Evolutionary conservation across 2,329 filamentous ascomycete species (phyloP).

Genomic region (Madurella mycetomatis): DNA sequence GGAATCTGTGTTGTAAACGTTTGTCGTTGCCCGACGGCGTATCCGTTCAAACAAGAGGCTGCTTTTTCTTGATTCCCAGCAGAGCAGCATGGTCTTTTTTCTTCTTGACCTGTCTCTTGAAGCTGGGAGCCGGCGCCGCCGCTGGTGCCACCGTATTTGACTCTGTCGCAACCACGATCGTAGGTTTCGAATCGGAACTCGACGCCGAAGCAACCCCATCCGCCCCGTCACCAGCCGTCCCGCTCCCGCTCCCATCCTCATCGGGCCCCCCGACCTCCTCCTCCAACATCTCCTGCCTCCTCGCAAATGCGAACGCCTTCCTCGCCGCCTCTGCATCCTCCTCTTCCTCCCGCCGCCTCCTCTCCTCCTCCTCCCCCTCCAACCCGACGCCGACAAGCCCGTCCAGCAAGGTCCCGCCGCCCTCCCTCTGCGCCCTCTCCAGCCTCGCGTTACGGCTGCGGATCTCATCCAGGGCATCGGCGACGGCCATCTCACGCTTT

Average conservation of each 20-base stretch:
- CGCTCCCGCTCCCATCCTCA: conserved; percentile 18
- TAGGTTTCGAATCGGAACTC: conserved; percentile 21
- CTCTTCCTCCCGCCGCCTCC: conserved; percentile 62
- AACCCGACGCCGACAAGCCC: conserved; percentile 45
- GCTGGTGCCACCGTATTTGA: conserved; percentile 32
- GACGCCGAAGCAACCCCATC: conserved; percentile 25
- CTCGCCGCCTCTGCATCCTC: conserved; percentile 82
- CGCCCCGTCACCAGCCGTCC: conserved; percentile 19
- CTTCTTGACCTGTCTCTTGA: conserved; percentile 74
- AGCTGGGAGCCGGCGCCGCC: conserved; percentile 52
- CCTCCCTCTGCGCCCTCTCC: conserved; percentile 68
- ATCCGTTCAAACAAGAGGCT: conserved; percentile 46
- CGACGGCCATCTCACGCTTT: conserved; percentile 92
- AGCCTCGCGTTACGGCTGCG: conserved; percentile 84
- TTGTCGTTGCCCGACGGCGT: too few species aligned
- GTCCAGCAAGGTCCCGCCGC: conserved; percentile 56
- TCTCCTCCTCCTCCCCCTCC: conserved; percentile 52
- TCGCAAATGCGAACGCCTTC: conserved; percentile 66
- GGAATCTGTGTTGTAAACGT: too few species aligned
- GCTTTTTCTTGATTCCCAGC: conserved; percentile 85
- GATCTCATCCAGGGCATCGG: conserved; percentile 93
- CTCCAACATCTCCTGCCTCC: conserved; percentile 44
- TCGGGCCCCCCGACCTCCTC: too few species aligned
- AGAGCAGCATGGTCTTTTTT: conserved; percentile 76
- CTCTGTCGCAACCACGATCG: conserved; percentile 24